A percentile compares a stretch with the other conserved stretches of the same genome.
Evolutionary conservation across 306 rosid species (phyloP).

Genomic region (Oxytropis ochrocephala): DNA sequence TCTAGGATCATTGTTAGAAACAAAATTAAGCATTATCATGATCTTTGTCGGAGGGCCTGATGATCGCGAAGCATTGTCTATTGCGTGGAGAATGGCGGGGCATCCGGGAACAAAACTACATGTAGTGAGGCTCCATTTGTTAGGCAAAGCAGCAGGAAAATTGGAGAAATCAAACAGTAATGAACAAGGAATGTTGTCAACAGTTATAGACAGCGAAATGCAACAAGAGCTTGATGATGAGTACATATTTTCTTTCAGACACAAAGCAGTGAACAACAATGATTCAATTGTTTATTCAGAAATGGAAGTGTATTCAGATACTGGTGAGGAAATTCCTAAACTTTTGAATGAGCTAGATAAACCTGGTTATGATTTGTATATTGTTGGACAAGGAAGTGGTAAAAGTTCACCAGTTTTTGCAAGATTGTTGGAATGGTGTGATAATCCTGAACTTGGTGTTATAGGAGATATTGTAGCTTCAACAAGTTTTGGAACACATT

Average conservation of each 20-base stretch:
- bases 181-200: not conserved
- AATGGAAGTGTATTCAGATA: conserved; percentile 3
- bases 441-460: conserved; percentile 39
- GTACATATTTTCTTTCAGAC: conserved; percentile 20
- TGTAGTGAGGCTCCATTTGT: conserved; percentile 25
- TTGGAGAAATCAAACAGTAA: not conserved
- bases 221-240: conserved; percentile 29
- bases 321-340: conserved; percentile 27
- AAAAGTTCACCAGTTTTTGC: not conserved
- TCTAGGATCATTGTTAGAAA: not conserved
- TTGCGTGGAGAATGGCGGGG: not conserved
- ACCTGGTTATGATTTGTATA: conserved; percentile 27
- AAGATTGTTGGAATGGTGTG: conserved; percentile 35
- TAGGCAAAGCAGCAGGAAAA: not conserved
- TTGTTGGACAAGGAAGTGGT: conserved; percentile 36
- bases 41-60: conserved; percentile 34
- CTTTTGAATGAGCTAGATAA: conserved; percentile 20
- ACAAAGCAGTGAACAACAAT: not conserved
- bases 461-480: conserved; percentile 20
- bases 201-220: not conserved
- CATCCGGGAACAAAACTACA: conserved; percentile 11
- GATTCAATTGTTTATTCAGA: conserved; percentile 19
- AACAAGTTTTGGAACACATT: conserved; percentile 12
- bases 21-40: not conserved
- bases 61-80: conserved; percentile 2